Evolutionary conservation across 257 asterid genomes (phyloP), one percentile per base, ranked within the genome.

Genomic region (Forsythia viridissima): DNA sequence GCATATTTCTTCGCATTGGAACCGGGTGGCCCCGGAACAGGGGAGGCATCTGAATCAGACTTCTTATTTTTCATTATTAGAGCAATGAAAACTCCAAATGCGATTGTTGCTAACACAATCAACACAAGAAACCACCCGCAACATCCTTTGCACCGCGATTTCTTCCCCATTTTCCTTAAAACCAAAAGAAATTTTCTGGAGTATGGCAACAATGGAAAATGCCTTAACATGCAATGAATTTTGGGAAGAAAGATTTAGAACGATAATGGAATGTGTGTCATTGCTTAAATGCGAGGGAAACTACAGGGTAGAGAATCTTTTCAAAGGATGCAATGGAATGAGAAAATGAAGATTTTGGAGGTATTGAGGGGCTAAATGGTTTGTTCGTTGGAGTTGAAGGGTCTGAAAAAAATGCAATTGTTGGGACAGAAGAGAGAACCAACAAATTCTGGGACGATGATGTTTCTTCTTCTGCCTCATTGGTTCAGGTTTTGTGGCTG

Each of bases 1-100:
- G 74, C 80, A 51, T 76, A 76, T 52, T 76, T 76, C 66, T 76
- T 41, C 57, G 73, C 40, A 2, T 39, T 36, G 40, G 44, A 39
- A 4, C 72, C 61, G 9, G 79, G 73, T 59, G 55, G 73, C 24
- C 63, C 79, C 6, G 73, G 79, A 63, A 76, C 73, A 30, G 34
- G 34, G 36, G 39, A 37, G 59, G 59, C 13, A 9, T 48, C 80
- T 37, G 24, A 36, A 34, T 43, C 66, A 2, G 73, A 43, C 10
- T 68, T 12, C 24, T 8, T 24, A 12, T 18, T 10, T 13, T 76
- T 76, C 66, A 24, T n/a, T 51, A 37, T 76, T 1, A 66, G n/a
- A 10, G 59, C 5, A 43, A 76, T 6, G 34, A 66, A 48, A 15
- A 76, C 11, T 4, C 74, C 66, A 67, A 66, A 66, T 21, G 74